Evolutionary conservation across 768 basidiomycete genomes (phyloP).

Genomic region (Paxillus rubicundulus): DNA sequence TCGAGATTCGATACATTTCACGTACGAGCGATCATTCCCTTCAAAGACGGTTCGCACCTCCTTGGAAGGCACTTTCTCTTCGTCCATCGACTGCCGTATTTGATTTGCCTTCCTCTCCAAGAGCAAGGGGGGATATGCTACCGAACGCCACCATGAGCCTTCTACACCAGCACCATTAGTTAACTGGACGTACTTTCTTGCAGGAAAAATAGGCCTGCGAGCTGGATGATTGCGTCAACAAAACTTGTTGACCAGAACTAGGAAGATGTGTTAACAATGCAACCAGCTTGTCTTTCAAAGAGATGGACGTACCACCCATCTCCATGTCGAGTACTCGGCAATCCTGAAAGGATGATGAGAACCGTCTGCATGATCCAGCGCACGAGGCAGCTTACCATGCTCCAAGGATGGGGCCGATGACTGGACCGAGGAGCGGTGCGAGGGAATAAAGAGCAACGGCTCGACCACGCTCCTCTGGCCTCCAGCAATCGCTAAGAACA

Average conservation of each 20-base stretch:
- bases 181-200: conserved; percentile 52
- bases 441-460: conserved; percentile 66
- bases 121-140: conserved; percentile 30
- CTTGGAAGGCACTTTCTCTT: conserved; percentile 41
- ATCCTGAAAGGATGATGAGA: conserved; percentile 36
- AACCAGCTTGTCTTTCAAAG: background rate
- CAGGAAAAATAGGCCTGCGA: conserved; percentile 53
- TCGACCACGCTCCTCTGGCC: conserved; percentile 57
- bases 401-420: conserved; percentile 59
- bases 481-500: conserved; percentile 59
- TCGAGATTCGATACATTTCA: background rate
- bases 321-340: conserved; percentile 61
- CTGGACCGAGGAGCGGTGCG: conserved; percentile 65
- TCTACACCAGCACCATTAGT: background rate
- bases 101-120: conserved; percentile 50
- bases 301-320: conserved; percentile 57
- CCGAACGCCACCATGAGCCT: conserved; percentile 14
- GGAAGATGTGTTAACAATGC: background rate
- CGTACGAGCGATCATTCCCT: background rate
- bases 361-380: background rate
- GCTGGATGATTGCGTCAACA: conserved; percentile 51
- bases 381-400: conserved; percentile 42
- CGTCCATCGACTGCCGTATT: conserved; percentile 44
- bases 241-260: conserved; percentile 70
- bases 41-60: conserved; percentile 51